phyloP scores from a whole-genome alignment of 768 basidiomycete species.

The Suillus brevipes region DNA sequence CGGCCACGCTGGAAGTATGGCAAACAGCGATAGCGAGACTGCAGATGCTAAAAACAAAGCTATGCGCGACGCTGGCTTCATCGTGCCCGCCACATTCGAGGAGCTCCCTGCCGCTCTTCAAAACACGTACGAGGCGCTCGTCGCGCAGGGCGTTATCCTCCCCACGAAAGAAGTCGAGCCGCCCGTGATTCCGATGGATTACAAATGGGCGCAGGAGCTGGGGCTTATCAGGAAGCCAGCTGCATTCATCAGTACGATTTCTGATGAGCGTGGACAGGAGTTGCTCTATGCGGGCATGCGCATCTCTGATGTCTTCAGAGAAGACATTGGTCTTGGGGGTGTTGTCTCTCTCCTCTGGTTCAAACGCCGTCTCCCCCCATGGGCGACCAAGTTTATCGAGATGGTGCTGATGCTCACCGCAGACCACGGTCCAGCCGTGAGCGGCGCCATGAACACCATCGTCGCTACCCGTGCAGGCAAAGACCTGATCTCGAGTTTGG shows the following conservation, averaged over 20 bases:
- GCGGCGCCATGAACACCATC: slow-evolving; percentile 99
- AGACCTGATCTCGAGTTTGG: slow-evolving; percentile 94
- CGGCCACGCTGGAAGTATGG: slow-evolving; percentile 98
- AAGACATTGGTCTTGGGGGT: slow-evolving; percentile 94
- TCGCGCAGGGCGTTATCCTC: slow-evolving; percentile 63
- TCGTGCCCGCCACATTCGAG: slow-evolving; percentile 98
- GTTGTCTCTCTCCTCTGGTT: slow-evolving; percentile 97
- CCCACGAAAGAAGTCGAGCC: slow-evolving; percentile 82
- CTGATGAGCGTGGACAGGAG: slow-evolving; percentile 98
- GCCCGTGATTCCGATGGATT: slow-evolving; percentile 99
- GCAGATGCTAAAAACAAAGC: slow-evolving; percentile 87
- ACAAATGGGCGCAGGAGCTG: slow-evolving; percentile 99
- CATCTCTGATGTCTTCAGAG: slow-evolving; percentile 98
- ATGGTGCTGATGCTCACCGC: slow-evolving; percentile 99
- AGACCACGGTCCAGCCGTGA: slow-evolving; percentile 98
- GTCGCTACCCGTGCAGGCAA: slow-evolving; percentile 99
- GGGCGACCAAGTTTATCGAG: slow-evolving; percentile 98
- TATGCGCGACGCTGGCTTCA: slow-evolving; percentile 93
- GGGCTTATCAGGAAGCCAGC: slow-evolving; percentile 98
- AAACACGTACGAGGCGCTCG: slow-evolving; percentile 83
- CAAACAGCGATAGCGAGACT: slow-evolving; percentile 96
- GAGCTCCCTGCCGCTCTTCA: slow-evolving; percentile 73
- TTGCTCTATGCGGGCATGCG: slow-evolving; percentile 98
- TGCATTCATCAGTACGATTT: slow-evolving; percentile 98
- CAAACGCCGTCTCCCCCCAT: slow-evolving; percentile 88